A percentile compares a stretch with the other conserved stretches of the same genome.
Conservation (phyloP, 129 eudicot species). For the Oenanthe sinensis region DNA sequence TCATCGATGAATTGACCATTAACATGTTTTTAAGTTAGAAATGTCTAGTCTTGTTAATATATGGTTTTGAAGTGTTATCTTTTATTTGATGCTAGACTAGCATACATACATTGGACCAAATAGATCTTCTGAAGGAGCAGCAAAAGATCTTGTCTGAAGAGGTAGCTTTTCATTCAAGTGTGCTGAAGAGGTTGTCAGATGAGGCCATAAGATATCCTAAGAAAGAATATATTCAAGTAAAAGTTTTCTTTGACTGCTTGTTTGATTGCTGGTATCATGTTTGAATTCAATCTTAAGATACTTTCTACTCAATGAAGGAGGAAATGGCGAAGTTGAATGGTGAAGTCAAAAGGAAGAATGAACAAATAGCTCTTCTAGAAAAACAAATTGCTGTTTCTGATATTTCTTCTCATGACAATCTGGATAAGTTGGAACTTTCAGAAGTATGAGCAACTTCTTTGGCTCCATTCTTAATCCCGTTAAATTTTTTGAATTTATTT, state of each 20-base stretch:
- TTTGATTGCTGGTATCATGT: conserved; percentile 13
- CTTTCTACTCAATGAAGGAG: conserved; percentile 26
- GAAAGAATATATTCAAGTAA: conserved; percentile 59
- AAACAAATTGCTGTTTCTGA: conserved; percentile 41
- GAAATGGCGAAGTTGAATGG: conserved; percentile 68
- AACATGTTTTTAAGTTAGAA: background rate
- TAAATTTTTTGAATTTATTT: conserved; percentile 8
- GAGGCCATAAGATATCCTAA: conserved; percentile 42
- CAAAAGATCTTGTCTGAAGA: conserved; percentile 89
- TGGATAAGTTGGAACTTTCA: conserved; percentile 45
- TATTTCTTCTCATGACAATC: conserved; percentile 36
- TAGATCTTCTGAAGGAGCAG: conserved; percentile 88
- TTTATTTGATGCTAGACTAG: conserved; percentile 43
- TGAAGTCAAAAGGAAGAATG: conserved; percentile 53
- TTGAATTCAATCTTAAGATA: conserved; percentile 15
- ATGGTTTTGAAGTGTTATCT: conserved; percentile 3
- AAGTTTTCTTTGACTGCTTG: conserved; percentile 8
- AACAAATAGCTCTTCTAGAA: conserved; percentile 62
- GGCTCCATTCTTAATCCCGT: background rate
- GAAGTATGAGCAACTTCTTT: conserved; percentile 35
- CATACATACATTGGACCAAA: conserved; percentile 62
- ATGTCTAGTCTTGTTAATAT: background rate
- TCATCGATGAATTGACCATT: background rate
- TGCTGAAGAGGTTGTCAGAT: conserved; percentile 65
- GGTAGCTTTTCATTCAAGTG: conserved; percentile 80